A percentile compares a stretch with the other conserved stretches of the same genome.
These are phyloP conservation scores for Rosa hybrid DNA, from an alignment of 331 rosid species.

Conservation along the genomic window DNA sequence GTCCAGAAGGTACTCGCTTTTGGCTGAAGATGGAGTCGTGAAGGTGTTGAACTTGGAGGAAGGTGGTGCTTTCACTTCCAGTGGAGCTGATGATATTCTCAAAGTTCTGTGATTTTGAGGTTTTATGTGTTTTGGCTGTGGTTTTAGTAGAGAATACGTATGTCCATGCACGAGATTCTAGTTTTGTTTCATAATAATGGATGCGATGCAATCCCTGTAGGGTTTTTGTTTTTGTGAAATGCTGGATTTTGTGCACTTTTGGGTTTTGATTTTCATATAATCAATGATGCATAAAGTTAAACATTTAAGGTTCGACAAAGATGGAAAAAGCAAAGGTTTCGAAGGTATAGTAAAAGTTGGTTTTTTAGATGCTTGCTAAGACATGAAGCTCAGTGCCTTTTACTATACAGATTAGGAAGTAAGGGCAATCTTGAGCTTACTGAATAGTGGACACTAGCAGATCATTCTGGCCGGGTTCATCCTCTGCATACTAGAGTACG, in stretches of 20 bases:
- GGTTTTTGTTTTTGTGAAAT: not conserved
- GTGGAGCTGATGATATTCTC: slow-evolving; percentile 83
- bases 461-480: not conserved
- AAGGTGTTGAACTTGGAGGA: slow-evolving; percentile 95
- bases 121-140: not conserved
- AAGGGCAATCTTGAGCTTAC: not conserved
- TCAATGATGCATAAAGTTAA: not conserved
- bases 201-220: not conserved
- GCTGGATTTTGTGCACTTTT: not conserved
- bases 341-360: too few relatives aligned
- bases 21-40: slow-evolving; percentile 88
- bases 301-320: not conserved
- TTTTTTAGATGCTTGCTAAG: not conserved
- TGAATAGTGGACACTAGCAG: not conserved
- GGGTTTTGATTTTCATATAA: not conserved
- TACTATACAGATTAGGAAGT: not conserved
- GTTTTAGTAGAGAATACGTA: not conserved
- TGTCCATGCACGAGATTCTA: not conserved
- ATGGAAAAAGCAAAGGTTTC: not conserved
- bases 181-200: slow-evolving; percentile 9
- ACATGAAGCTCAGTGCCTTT: not conserved
- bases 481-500: not conserved
- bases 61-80: slow-evolving; percentile 91
- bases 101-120: slow-evolving; percentile 46
- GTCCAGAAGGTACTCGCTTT: slow-evolving; percentile 76